A percentile compares a stretch with the other conserved stretches of the same genome.
phyloP scores from a whole-genome alignment of 2,329 filamentous ascomycete species.

The Exophiala xenobiotica region DNA sequence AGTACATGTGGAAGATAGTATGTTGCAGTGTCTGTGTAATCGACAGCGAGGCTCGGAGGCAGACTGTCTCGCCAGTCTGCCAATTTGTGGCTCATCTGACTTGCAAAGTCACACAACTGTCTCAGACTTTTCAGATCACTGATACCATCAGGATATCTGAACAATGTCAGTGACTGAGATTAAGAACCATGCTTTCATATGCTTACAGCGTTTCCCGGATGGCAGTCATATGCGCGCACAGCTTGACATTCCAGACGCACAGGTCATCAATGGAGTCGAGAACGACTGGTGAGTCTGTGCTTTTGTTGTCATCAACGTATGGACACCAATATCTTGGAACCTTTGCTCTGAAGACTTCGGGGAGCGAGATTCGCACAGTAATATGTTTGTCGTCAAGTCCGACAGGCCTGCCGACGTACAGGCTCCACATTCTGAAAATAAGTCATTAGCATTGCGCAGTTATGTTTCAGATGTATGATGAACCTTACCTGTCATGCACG shows the following conservation, averaged over 20 bases:
- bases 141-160: slow-evolving; percentile 19
- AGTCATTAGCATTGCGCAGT: background rate
- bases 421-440: slow-evolving; percentile 28
- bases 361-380: slow-evolving; percentile 14
- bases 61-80: slow-evolving; percentile 9
- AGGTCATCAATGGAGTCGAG: slow-evolving; percentile 17
- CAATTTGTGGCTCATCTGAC: slow-evolving; percentile 9
- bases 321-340: slow-evolving; percentile 14
- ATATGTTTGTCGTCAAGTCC: slow-evolving; percentile 28
- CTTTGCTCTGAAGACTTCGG: background rate
- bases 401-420: slow-evolving; percentile 28
- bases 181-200: background rate
- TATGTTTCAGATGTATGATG: background rate
- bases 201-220: slow-evolving; percentile 27
- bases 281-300: slow-evolving; percentile 4
- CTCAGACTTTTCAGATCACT: slow-evolving; percentile 9
- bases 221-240: slow-evolving; percentile 27
- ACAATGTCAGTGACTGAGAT: background rate
- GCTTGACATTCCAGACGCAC: slow-evolving; percentile 16
- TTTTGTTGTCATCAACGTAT: slow-evolving; percentile 15
- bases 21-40: slow-evolving; percentile 11
- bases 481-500: slow-evolving; percentile 18
- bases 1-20: slow-evolving; percentile 23
- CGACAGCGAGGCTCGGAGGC: slow-evolving; percentile 12
- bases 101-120: slow-evolving; percentile 19